Conservation (phyloP, 441 rosid species). For the Gossypium laxum region DNA sequence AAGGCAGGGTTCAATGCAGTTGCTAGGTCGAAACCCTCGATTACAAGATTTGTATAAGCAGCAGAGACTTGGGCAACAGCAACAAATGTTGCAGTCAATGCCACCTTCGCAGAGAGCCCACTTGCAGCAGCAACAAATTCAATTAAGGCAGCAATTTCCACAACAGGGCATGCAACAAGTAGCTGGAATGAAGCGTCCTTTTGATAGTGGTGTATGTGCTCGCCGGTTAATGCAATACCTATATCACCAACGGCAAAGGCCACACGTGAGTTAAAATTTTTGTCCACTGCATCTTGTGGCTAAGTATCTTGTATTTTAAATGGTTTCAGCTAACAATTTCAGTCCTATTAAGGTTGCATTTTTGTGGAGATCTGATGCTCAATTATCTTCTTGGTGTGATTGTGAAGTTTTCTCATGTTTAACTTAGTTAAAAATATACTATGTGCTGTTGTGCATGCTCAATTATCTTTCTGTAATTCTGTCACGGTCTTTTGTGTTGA, state of each 20-base stretch:
- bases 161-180: constrained; percentile 72
- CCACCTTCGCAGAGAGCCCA: constrained; percentile 75
- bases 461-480: background rate
- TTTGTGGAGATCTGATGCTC: background rate
- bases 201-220: constrained; percentile 78
- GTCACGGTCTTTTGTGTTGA: background rate
- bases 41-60: constrained; percentile 61
- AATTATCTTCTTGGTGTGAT: background rate
- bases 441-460: background rate
- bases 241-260: constrained; percentile 89
- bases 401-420: background rate
- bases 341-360: background rate
- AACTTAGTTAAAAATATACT: background rate
- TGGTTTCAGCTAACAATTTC: background rate
- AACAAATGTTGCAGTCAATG: constrained; percentile 67
- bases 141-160: constrained; percentile 69
- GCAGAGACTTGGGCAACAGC: constrained; percentile 64
- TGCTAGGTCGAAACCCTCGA: constrained; percentile 62
- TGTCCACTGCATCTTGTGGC: background rate
- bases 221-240: constrained; percentile 92
- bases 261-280: constrained; percentile 47
- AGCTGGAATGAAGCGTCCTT: constrained; percentile 43
- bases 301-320: background rate
- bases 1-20: constrained; percentile 69
- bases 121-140: constrained; percentile 62